Evolutionary conservation across 306 rosid genomes (phyloP), one percentile per base, ranked within the genome.

Genomic region (Prosopis cineraria): DNA sequence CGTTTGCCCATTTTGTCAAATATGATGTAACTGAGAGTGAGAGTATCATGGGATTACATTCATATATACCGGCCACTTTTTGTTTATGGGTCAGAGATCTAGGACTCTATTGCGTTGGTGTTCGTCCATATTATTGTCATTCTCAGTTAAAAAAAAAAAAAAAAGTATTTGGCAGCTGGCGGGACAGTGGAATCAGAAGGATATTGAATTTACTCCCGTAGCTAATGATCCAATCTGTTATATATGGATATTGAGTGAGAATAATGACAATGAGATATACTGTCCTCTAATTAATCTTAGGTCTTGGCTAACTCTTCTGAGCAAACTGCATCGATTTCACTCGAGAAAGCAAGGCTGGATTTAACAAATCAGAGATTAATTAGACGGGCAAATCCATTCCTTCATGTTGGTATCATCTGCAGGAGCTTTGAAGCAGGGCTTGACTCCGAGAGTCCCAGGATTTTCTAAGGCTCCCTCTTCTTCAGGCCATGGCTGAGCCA

Each of bases 401-500:
- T 45, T 70, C 40, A 22, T 70, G 14, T 29, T 12, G 25, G 16
- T 37, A 66, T 39, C 50, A 53, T 81, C 16, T 24, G 59, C 83
- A 75, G 71, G 68, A 80, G 81, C 85, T 87, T 58, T 71, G 78
- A 50, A 84, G 85, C 77, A 83, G 36, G 64, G 84, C 45, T 70
- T 80, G 70, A 76, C n/a, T n/a, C n/a, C 73, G 80, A 37, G 81
- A 79, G 68, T 16, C 14, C 41, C 33, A 44, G 1, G 29, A 36
- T 12, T 25, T 48, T 43, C 68, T 10, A 64, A 59, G 6, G 22
- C 48, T n/a, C n/a, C n/a, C n/a, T n/a, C n/a, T n/a, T n/a, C n/a
- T n/a, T n/a, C n/a, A n/a, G n/a, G 65, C 79, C 79, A 77, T 77
- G 83, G 86, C 43, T 62, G 48, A 20, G 77, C 85, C 87, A 94